These are phyloP conservation scores for Botryotinia narcissicola DNA, from an alignment of 2,329 filamentous ascomycete species.

Conservation along the genomic window DNA sequence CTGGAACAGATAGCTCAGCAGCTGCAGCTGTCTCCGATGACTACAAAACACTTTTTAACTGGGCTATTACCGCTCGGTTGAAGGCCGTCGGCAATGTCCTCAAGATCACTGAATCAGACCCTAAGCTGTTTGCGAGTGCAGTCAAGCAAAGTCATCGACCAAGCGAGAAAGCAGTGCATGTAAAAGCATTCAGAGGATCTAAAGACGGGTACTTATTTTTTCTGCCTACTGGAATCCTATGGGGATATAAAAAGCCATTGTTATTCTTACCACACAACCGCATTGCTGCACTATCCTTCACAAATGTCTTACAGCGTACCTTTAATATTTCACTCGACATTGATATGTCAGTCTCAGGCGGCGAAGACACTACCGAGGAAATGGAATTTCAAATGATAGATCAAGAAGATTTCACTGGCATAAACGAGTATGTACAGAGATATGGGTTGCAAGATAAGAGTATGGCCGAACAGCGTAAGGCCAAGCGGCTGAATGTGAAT, in stretches of 20 bases:
- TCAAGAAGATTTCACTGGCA: slow-evolving; percentile 63
- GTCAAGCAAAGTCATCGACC: slow-evolving; percentile 56
- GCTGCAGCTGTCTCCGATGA: slow-evolving; percentile 57
- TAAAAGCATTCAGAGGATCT: slow-evolving; percentile 63
- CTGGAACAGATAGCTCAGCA: slow-evolving; percentile 48
- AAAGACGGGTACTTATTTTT: slow-evolving; percentile 70
- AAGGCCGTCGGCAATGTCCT: slow-evolving; percentile 48
- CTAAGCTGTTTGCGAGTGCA: slow-evolving; percentile 56
- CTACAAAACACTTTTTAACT: slow-evolving; percentile 58
- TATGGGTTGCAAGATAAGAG: slow-evolving; percentile 64
- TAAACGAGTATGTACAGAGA: slow-evolving; percentile 61
- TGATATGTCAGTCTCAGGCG: slow-evolving; percentile 42
- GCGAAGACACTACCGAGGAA: slow-evolving; percentile 51
- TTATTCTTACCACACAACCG: slow-evolving; percentile 61
- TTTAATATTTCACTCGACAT: slow-evolving; percentile 67
- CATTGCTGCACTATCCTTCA: slow-evolving; percentile 64
- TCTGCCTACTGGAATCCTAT: slow-evolving; percentile 63
- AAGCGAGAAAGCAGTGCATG: slow-evolving; percentile 61
- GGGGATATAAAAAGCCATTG: slow-evolving; percentile 69
- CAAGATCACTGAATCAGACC: slow-evolving; percentile 52
- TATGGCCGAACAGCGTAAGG: slow-evolving; percentile 66
- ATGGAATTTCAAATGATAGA: slow-evolving; percentile 69
- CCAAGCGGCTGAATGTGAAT: slow-evolving; percentile 60
- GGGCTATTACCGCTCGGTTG: slow-evolving; percentile 55
- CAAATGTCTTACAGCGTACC: slow-evolving; percentile 64